Evolutionary conservation across 2,329 filamentous ascomycete species (phyloP), one percentile per base, ranked within the genome.

Genomic region (Ceratocystis smalleyi): DNA sequence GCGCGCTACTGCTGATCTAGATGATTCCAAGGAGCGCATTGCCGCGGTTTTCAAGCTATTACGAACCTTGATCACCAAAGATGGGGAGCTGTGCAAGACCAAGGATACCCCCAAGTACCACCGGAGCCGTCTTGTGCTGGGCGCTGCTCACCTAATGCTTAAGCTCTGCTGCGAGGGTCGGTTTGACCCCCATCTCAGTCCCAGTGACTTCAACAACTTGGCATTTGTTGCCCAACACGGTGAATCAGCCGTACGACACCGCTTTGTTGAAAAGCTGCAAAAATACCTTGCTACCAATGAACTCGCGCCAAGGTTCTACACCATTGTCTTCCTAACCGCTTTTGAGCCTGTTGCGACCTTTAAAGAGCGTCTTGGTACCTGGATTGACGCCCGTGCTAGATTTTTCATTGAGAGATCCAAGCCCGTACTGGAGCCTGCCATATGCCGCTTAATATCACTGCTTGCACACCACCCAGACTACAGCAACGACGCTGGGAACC

Each of bases 381-480:
- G 94, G 91, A 83, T 97, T 61, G 86, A 88, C 62, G 92, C 91
- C 55, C 84, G 91, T 15, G 84, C 87, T 7, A 82, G 85, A 22
- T 79, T 82, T 64, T 89, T 88, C 70, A 75, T 75, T 65, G 77
- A 80, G 40, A 83, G 75, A 68, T 83, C 80, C 69, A 79, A 83
- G 64, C 83, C 80, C 8, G 80, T 87, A 6, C 83, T 99, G 77
- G 92, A 97, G 74, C 82, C 85, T 24, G 81, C 87, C 12, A 88
- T 97, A 72, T 84, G 88, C 30, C 84, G 94, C 7, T 81, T 97
- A 43, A 79, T 99, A 62, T 94, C 91, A 60, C 77, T 99, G 54
- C 80, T 99, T 54, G 91, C 92, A 4, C 92, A 97, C 72, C 94
- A 99, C 72, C 91, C 91, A 0, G 94, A 99, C 73, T 96, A 92